Evolutionary conservation across 352 stramenopile genomes (phyloP).

Genomic region (Pythium biforme): DNA sequence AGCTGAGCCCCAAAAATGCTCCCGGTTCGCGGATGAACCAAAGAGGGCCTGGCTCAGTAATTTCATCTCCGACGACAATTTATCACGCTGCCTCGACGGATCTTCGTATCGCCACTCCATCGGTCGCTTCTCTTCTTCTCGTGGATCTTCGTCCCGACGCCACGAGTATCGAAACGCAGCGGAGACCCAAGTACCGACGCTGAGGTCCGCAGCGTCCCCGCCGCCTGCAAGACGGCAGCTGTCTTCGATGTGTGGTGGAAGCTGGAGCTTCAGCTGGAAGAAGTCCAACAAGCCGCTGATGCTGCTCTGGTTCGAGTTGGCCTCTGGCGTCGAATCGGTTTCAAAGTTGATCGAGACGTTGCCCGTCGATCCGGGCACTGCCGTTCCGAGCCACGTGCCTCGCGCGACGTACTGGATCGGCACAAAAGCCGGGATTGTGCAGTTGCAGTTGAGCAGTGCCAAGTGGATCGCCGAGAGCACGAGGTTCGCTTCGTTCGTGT

Average conservation of each 20-base stretch:
- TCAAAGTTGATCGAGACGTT: constrained; percentile 80
- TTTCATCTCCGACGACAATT: not conserved
- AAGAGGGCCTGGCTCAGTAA: constrained; percentile 33
- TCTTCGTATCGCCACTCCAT: constrained; percentile 11
- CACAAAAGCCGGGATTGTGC: constrained; percentile 77
- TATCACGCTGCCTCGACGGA: not conserved
- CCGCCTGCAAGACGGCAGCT: constrained; percentile 39
- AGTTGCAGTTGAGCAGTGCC: constrained; percentile 79
- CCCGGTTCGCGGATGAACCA: constrained; percentile 17
- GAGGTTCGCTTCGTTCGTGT: constrained; percentile 63
- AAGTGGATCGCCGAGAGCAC: constrained; percentile 71
- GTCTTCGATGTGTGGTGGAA: constrained; percentile 62
- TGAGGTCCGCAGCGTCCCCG: constrained; percentile 37
- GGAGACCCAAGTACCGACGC: constrained; percentile 60
- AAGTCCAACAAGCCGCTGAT: constrained; percentile 79
- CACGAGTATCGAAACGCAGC: constrained; percentile 67
- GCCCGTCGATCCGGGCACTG: constrained; percentile 62
- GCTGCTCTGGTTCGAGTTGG: constrained; percentile 73
- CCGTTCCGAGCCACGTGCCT: constrained; percentile 65
- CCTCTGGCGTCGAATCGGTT: constrained; percentile 65
- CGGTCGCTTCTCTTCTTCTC: constrained; percentile 31
- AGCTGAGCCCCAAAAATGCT: constrained; percentile 36
- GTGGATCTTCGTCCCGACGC: constrained; percentile 42
- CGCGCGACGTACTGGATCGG: constrained; percentile 50
- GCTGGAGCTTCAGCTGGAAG: constrained; percentile 79